phyloP scores from a whole-genome alignment of 495 filamentous ascomycete genomes.

The Lasiosphaeria ovina region DNA sequence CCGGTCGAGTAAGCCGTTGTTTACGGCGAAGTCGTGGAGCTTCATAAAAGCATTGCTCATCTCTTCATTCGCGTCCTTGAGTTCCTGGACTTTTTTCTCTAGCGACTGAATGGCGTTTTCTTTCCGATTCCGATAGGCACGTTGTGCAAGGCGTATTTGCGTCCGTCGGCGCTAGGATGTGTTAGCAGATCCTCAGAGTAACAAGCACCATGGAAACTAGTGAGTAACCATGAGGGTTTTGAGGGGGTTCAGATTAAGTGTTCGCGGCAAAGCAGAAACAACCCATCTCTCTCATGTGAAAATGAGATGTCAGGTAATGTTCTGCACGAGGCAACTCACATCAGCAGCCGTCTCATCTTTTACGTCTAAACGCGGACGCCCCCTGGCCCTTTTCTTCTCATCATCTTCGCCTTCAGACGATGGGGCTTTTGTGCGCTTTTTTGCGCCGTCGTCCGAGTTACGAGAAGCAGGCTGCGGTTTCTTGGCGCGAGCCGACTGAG shows the following conservation, averaged over 20 bases:
- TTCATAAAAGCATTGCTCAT: slow-evolving; percentile 71
- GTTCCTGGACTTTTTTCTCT: slow-evolving; percentile 61
- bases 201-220: slow-evolving; percentile 4
- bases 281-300: neutral
- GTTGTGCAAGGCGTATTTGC: slow-evolving; percentile 84
- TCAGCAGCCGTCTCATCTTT: slow-evolving; percentile 62
- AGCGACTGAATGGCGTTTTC: slow-evolving; percentile 76
- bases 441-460: slow-evolving; percentile 24
- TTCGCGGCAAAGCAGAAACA: too few relatives aligned
- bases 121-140: slow-evolving; percentile 81
- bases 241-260: too few relatives aligned
- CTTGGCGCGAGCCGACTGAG: slow-evolving; percentile 12
- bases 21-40: slow-evolving; percentile 60
- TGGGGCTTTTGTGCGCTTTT: slow-evolving; percentile 29
- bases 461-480: slow-evolving; percentile 14
- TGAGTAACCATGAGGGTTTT: neutral
- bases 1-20: slow-evolving; percentile 50
- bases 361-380: slow-evolving; percentile 67
- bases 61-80: slow-evolving; percentile 65
- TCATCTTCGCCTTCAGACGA: slow-evolving; percentile 33
- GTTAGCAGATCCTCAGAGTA: slow-evolving; percentile 12
- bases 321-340: slow-evolving; percentile 36
- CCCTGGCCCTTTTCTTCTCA: slow-evolving; percentile 54
- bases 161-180: slow-evolving; percentile 67
- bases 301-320: neutral